These are phyloP conservation scores for Auricularia auricula-judae DNA, from an alignment of 768 basidiomycete species.

Conservation along the genomic window DNA sequence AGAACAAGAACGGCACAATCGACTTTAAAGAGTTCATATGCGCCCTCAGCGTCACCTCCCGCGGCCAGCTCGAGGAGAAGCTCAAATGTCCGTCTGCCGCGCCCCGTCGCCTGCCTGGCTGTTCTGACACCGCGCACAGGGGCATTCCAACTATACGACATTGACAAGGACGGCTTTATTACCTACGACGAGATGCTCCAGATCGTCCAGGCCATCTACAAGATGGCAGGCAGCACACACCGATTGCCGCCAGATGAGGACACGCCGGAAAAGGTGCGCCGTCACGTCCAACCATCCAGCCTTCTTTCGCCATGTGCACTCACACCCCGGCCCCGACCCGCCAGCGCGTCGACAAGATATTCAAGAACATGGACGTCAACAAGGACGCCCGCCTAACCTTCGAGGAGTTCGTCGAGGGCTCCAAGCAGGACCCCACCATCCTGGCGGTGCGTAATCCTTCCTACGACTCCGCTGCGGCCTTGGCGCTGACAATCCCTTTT, in stretches of 20 bases:
- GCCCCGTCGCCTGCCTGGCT: neutral
- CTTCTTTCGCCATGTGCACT: neutral
- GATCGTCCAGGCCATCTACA: conserved; percentile 97
- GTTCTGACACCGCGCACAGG: conserved; percentile 38
- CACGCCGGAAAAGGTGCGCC: conserved; percentile 90
- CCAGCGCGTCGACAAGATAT: conserved; percentile 98
- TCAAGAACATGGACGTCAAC: conserved; percentile 93
- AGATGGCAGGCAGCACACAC: conserved; percentile 99
- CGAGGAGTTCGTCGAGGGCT: conserved; percentile 96
- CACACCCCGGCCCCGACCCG: neutral
- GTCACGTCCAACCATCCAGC: neutral
- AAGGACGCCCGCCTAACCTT: conserved; percentile 89
- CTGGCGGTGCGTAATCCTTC: conserved; percentile 61
- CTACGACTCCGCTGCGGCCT: neutral
- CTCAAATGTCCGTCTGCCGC: conserved; percentile 67
- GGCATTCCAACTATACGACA: conserved; percentile 99
- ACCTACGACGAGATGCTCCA: conserved; percentile 99
- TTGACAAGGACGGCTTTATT: conserved; percentile 95
- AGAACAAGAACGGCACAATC: conserved; percentile 91
- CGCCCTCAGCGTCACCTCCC: conserved; percentile 87
- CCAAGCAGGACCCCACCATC: conserved; percentile 98
- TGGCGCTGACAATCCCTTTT: conserved; percentile 3
- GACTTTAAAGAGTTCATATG: conserved; percentile 99
- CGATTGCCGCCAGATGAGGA: conserved; percentile 97
- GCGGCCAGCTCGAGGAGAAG: conserved; percentile 93